Base-by-base conservation (phyloP, 1,284 basidiomycete species). In the Pterulicium gracile region DNA sequence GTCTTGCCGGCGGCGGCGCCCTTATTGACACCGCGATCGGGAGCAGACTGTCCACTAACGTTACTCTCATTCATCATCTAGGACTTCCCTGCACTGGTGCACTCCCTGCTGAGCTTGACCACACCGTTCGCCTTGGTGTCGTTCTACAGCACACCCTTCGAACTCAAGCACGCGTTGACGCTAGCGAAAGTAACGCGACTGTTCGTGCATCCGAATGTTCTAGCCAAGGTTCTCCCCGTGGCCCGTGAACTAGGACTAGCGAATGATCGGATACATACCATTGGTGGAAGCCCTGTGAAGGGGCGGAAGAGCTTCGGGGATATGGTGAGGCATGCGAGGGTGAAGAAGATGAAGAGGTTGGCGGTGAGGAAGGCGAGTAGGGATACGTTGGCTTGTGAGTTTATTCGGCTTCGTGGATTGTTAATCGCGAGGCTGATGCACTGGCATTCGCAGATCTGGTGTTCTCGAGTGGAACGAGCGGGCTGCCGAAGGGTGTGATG, bases 381-480 rank as follows among this genome's bases (percentile, higher is more conserved):
- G 27, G 27, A 32, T 32, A 32, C n/a, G 27, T 32, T 32, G 27
- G 27, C 27, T n/a, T 32, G 27, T 32, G 7, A 32, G 27, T 32
- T 32, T 32, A n/a, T n/a, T n/a, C 27, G n/a, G n/a, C 27, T 32
- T 7, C 27, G 7, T 32, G 27, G n/a, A 10, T n/a, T n/a, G 27
- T 32, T 32, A 7, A 10, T 12, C 19, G 36, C 7, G 36, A 24
- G 3, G 50, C 45, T 15, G 49, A 51, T 24, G 40, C 44, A 3
- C 18, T 51, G 23, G 48, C 48, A 1, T 18, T 53, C 13, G 52
- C 50, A 17, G 51, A 51, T 42, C 42, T 53, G 17, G 48, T 51
- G n/a, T 53, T 53, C 27, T 53, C 52, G 18, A 53, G 52, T 43
- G 52, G 52, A 20, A 53, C 52, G 20, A 51, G 50, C 27, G 52